A percentile compares a stretch with the other conserved stretches of the same genome.
These are phyloP conservation scores for Paulownia fortunei DNA, from an alignment of 257 asterid genomes.

Conservation along the genomic window DNA sequence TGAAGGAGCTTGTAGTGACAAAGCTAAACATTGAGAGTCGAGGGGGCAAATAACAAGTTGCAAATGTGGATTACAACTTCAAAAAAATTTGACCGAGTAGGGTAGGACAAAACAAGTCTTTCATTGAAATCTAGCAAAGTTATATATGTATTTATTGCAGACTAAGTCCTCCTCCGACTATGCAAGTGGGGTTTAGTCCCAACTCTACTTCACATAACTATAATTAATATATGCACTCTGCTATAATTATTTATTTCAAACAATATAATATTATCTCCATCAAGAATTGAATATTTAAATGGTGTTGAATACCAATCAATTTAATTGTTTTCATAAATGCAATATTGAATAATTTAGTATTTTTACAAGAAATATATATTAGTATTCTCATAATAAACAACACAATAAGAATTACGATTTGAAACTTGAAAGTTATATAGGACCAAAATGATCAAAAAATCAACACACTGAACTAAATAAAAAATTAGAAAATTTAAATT, in stretches of 20 bases:
- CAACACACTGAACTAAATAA: background rate
- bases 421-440: background rate
- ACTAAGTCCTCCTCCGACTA: background rate
- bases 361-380: no score
- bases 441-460: background rate
- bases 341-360: background rate
- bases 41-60: background rate
- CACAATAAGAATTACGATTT: background rate
- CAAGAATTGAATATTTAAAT: background rate
- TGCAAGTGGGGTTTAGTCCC: no score
- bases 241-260: background rate
- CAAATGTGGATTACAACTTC: background rate
- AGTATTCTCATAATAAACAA: background rate
- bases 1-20: background rate
- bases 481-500: no score
- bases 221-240: background rate
- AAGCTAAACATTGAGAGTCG: background rate
- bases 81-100: background rate
- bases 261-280: background rate
- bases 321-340: background rate
- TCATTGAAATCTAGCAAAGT: conserved; percentile 4
- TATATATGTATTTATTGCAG: background rate
- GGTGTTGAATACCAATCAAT: background rate
- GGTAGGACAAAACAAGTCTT: background rate
- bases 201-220: background rate